Conservation (phyloP, 179 eudicot species). For the Spinacia oleracea region DNA sequence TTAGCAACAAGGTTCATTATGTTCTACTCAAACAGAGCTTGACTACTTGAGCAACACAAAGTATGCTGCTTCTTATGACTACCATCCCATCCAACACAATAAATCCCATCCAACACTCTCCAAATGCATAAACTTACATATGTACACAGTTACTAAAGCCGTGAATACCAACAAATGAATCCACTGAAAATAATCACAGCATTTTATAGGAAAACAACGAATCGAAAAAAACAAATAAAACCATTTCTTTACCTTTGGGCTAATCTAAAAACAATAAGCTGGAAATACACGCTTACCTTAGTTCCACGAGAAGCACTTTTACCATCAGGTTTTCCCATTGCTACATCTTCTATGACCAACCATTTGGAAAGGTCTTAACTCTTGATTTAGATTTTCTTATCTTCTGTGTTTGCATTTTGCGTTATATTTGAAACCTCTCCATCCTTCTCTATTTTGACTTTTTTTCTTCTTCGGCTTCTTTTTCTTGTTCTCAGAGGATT, state of each 20-base stretch:
- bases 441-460: constrained; percentile 35
- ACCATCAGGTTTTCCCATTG: constrained; percentile 70
- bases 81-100: too few relatives aligned
- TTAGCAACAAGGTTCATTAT: too few relatives aligned
- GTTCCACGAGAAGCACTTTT: constrained; percentile 74
- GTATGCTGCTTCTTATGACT: too few relatives aligned
- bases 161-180: neutral
- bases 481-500: constrained; percentile 37
- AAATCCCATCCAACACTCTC: too few relatives aligned
- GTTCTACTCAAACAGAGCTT: too few relatives aligned
- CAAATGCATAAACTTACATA: neutral
- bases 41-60: too few relatives aligned
- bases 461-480: constrained; percentile 56
- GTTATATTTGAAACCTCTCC: constrained; percentile 18
- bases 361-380: constrained; percentile 57
- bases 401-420: constrained; percentile 21
- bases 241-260: neutral
- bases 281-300: constrained; percentile 45
- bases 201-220: neutral
- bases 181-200: neutral
- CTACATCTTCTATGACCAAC: constrained; percentile 65
- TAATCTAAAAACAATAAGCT: neutral
- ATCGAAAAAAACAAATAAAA: neutral
- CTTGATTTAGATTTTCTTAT: constrained; percentile 34
- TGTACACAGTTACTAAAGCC: neutral